Conservation (phyloP, 148 eudicot genomes). For the Rhododendron molle region DNA sequence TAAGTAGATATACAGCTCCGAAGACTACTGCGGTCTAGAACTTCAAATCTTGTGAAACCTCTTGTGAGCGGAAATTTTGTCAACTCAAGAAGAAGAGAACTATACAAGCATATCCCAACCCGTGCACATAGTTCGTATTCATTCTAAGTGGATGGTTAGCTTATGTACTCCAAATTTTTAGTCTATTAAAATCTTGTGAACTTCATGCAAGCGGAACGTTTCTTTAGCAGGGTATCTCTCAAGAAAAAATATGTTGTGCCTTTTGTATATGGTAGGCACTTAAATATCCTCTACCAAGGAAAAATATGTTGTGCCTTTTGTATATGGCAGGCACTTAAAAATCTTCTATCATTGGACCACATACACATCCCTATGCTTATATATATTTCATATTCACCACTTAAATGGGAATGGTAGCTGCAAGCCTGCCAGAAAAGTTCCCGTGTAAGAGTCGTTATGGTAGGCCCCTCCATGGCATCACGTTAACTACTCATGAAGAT, state of each 20-base stretch:
- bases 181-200: neutral
- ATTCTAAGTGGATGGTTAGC: neutral
- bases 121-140: neutral
- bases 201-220: neutral
- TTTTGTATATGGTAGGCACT: neutral
- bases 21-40: neutral
- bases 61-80: neutral
- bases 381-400: neutral
- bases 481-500: neutral
- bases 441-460: neutral
- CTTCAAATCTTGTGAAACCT: neutral
- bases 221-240: neutral
- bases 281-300: neutral
- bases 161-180: neutral
- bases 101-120: neutral
- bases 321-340: neutral
- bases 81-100: neutral
- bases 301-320: neutral
- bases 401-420: neutral
- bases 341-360: neutral
- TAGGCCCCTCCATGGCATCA: neutral
- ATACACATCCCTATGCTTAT: neutral
- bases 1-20: neutral
- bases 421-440: neutral
- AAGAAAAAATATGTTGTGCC: neutral